Evolutionary conservation across 139 green algal species (phyloP), one percentile per base, ranked within the genome.

Genomic region (Haematococcus sp.): DNA sequence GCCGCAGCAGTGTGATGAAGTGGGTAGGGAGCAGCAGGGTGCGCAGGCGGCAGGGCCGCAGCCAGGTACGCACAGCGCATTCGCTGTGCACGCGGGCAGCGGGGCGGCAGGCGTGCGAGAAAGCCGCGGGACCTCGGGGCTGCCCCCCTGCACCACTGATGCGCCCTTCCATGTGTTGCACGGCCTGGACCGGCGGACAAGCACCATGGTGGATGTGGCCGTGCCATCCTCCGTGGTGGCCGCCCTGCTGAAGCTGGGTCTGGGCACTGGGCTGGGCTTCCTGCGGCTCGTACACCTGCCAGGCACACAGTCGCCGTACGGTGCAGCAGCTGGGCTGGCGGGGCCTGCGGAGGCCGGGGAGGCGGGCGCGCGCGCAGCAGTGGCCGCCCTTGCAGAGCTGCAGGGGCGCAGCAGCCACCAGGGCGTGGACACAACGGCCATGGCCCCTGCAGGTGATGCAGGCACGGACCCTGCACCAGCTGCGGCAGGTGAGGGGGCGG

Each of bases 221-320:
- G 22, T 77, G 16, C 55, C 44, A 30, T n/a, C 43, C 3, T 22
- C 7, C 2, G 32, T 87, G 46, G 31, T 64, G 33, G 30, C 34
- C 0, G 78, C 70, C 19, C 63, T 85, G 30, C 46, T n/a, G 2
- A 27, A 33, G 35, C 76, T 91, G 59, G 87, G 87, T 1, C 78
- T 92, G n/a, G 52, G 64, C 30, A 20, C 63, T 27, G 78, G 75
- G 27, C 51, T 91, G 23, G 87, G 87, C 43, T 70, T 63, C 40
- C 9, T 92, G 64, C 78, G 81, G 2, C 34, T 90, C 25, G 35
- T 91, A 63, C 83, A 68, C 19, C 5, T 69, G 16, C 61, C 61
- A 27, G 16, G 25, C 17, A 35, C 27, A 25, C 17, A 27, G 20
- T 35, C 27, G 4, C 55, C 20, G 16, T 19, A 7, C 7, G 63